Evolutionary conservation across 2,329 filamentous ascomycete genomes (phyloP), one percentile per base, ranked within the genome.

Genomic region (Fusarium robinianum): DNA sequence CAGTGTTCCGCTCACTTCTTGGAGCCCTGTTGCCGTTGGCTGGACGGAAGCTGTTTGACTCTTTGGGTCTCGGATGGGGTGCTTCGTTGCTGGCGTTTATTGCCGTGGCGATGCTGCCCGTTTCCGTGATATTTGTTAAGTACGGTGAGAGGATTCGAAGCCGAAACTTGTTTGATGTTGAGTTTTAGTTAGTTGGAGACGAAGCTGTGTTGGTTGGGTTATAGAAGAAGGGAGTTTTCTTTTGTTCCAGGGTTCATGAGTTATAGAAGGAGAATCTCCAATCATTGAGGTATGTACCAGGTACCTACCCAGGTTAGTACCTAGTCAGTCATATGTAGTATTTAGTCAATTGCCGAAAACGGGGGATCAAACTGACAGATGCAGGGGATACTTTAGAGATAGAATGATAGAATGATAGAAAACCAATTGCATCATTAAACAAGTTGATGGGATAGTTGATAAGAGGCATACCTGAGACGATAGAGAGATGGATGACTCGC

Each of bases 1-100:
- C 61, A 10, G 54, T 66, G 4, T 39, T 63, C n/a, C 73, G 85
- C n/a, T 81, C 76, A 7, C 71, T 76, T 5, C 82, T 85, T 52
- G 85, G 82, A 18, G 84, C 83, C 11, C 65, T 79, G 0, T 73
- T 84, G n/a, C 81, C 82, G 2, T 64, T 85, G 5, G 81, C 79
- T 10, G 81, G 80, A 0, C 67, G 70, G 4, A 66, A 69, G n/a
- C 56, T 67, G 55, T 67, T 64, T 33, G 54, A 62, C 9, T 58
- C 58, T 12, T 55, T 75, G 9, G 70, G 51, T 67, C 81, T 53
- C 57, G 82, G 61, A 55, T 84, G 57, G 74, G 75, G 46, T 1
- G 73, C 71, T 10, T 71, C 67, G 16, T 43, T 73, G 23, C 61
- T 75, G 35, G 72, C 60, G 6, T 79, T 83, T 44, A 70, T 83